Evolutionary conservation across 768 basidiomycete genomes (phyloP), one percentile per base, ranked within the genome.

Genomic region (Termitomyces sp.): DNA sequence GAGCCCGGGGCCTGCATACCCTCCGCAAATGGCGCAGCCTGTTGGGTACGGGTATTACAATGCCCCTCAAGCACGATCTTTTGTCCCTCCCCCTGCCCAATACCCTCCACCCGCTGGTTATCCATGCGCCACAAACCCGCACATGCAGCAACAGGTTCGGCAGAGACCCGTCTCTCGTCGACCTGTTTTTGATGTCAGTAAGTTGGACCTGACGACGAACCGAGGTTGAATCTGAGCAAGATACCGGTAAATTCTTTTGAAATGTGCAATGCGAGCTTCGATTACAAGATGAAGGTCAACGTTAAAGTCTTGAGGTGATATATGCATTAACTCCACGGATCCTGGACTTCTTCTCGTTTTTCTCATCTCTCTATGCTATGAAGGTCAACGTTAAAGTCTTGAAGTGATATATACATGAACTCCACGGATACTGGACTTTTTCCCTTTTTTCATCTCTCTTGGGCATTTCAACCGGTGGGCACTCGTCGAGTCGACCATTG

Each of bases 151-250:
- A 39, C 56, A 57, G 53, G 0, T 34, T 1, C 41, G 48, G 6
- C 58, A 37, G 27, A 54, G 37, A 15, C 60, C 62, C 2, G 59
- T 58, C 15, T 54, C 59, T 34, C 54, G 59, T 51, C 62, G 59
- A 41, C 61, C 54, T 13, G 36, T 61, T 62, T 58, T 46, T 9
- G 54, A 34, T 39, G 54, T 47, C 36, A 54, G 58, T 31, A 47
- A 42, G 30, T 34, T 20, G 16, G 47, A 50, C n/a, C 58, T 49
- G 42, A 12, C 37, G 18, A 52, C 36, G 36, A 53, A 42, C 15
- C 20, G 42, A 44, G 46, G 30, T 34, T 20, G 16, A 51, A 50
- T n/a, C 58, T 44, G 42, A 12, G 50, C 18, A 52, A 47, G 42
- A 49, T n/a, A 42, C 15, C 30, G 48, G 48, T 46, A 37, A 24